Base-by-base conservation (phyloP, 2,329 filamentous ascomycete species). In the Lecanosticta acicola region DNA sequence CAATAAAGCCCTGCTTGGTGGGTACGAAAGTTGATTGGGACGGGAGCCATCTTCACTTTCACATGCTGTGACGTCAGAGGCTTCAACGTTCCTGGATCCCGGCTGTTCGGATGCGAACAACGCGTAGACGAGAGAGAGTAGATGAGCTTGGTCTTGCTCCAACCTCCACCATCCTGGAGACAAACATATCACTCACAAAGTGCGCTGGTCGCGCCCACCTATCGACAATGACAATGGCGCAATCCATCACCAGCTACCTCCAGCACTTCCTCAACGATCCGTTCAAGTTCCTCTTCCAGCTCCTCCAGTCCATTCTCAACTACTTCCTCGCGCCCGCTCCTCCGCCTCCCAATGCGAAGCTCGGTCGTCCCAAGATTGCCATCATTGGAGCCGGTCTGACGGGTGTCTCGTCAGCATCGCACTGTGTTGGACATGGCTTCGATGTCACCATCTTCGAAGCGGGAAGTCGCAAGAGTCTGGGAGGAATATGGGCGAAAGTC, bases 391-490 rank as follows among this genome's bases (percentile, higher is more conserved):
- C 71, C 33, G 71, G 71, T 5, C 73, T 94, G 44, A 93, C 87
- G 3, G 78, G 79, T 32, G 81, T 93, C 2, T 87, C 86, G 1
- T 80, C 86, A 5, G 88, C 88, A 0, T 81, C 85, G 1, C 87
- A 94, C 63, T 89, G 85, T 60, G 80, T 90, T 29, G 87, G 87
- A 1, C 85, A 93, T 78, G 87, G 87, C 36, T 91, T 91, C 55
- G 85, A 93, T 51, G 84, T 88, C 4, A 76, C 78, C 16, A 78
- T 94, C 32, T 94, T 94, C 54, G 87, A 94, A 62, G 78, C 80
- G 5, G 84, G 84, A 1, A 66, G 74, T 3, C 72, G 80, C 52
- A 75, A 85, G 13, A 73, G 79, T 18, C 65, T 94, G 0, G 60
- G 59, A 10, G 59, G 59, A n/a, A 62, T 63, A 21, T 62, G 59